Conservation (phyloP, 371 early-diverging fungal species). For the Mortierella sp. region DNA sequence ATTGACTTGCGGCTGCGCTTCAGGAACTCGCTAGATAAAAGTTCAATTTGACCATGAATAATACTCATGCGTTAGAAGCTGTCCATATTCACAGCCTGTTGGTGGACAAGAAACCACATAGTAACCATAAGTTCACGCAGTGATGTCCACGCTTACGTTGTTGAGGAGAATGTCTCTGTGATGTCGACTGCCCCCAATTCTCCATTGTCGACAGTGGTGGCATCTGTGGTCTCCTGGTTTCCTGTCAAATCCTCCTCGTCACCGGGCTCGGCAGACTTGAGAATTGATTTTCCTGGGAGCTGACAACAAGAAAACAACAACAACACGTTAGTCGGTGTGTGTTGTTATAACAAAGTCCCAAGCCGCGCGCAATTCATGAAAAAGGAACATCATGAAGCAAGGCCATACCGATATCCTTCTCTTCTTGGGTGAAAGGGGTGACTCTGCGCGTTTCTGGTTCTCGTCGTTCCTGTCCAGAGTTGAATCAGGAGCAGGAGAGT, state of each 20-base stretch:
- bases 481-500: background rate
- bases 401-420: constrained; percentile 42
- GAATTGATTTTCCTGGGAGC: constrained; percentile 53
- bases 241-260: constrained; percentile 22
- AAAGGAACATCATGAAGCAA: background rate
- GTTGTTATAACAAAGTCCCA: background rate
- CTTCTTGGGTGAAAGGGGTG: constrained; percentile 25
- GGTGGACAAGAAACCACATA: background rate
- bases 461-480: constrained; percentile 22
- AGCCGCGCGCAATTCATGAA: background rate
- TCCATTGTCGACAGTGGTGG: background rate
- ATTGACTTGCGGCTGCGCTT: constrained; percentile 55
- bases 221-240: constrained; percentile 14
- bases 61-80: background rate
- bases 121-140: background rate
- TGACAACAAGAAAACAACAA: background rate
- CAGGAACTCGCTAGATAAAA: constrained; percentile 33
- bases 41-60: background rate
- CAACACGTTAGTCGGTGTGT: background rate
- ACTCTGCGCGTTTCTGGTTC: background rate
- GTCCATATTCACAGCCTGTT: too few species aligned
- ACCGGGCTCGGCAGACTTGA: constrained; percentile 33
- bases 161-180: constrained; percentile 39
- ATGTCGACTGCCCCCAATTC: background rate
- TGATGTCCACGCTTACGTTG: constrained; percentile 21